Base-by-base conservation (phyloP, 371 early-diverging fungal genomes). In the Cokeromyces recurvatus region DNA sequence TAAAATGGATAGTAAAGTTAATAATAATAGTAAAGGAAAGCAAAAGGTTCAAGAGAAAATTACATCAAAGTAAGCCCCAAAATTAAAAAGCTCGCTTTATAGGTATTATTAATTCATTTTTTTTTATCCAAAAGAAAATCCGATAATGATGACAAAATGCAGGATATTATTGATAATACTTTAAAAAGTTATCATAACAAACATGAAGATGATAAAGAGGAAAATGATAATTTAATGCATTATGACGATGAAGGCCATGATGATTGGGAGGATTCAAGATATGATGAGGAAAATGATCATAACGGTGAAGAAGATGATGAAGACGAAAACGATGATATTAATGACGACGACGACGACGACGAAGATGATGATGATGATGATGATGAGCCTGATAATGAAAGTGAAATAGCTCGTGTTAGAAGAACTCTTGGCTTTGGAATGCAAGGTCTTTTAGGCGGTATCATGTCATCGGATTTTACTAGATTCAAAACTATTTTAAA, bases 401-500 rank as follows among this genome's bases (percentile, higher is more conserved):
- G 64, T 4, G 78, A 81, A 17, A 31, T 71, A 29, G 41, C 53
- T 40, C 45, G 69, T 41, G 53, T 67, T 19, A 39, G 74, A 53
- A 59, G 74, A 44, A 48, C 59, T 45, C 48, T 78, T 39, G 62
- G 74, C 50, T 35, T 71, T 37, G 71, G 71, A 27, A 57, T 76
- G 53, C 68, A 74, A 61, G 56, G 74, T 11, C 49, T 74, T 11
- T 71, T 75, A 48, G 66, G 66, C 21, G 72, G 64, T 38, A 62
- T 70, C 29, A 64, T 73, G 38, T 71, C 77, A 2, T 72, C 74
- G 23, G 62, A 69, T 43, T 62, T 65, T 15, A 56, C 66, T 22
- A 59, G 68, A 32, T 52, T 78, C 32, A 69, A 68, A 14, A 59
- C 77, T 3, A 78, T 85, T 19, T 58, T 84, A 10, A 42, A 61